Conservation (phyloP, 2,329 filamentous ascomycete species). For the Calonectria crousiana region DNA sequence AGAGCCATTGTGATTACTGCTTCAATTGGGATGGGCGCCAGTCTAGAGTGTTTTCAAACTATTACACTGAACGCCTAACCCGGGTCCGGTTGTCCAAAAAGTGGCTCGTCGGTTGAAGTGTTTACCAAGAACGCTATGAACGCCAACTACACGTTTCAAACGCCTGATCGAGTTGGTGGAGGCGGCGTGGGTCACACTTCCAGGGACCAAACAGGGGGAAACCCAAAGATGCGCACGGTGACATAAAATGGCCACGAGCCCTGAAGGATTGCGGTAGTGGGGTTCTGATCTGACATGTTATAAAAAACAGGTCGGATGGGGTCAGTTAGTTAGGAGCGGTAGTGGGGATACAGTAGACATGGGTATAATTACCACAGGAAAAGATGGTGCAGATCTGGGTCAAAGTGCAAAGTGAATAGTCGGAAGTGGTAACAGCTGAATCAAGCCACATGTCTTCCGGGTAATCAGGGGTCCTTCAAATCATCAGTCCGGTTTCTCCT, state of each 20-base stretch:
- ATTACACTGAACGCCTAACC: neutral
- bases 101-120: neutral
- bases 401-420: neutral
- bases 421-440: neutral
- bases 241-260: neutral
- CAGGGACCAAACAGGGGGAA: neutral
- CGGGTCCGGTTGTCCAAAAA: neutral
- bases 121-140: neutral
- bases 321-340: neutral
- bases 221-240: neutral
- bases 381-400: neutral
- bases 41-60: neutral
- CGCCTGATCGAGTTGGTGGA: neutral
- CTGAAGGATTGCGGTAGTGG: neutral
- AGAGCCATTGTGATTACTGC: conserved; percentile 23
- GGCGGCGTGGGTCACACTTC: neutral
- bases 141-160: neutral
- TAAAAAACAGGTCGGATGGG: neutral
- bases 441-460: neutral
- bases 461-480: neutral
- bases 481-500: neutral
- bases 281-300: neutral
- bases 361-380: neutral
- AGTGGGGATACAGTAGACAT: neutral
- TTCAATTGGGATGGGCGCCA: neutral